Evolutionary conservation across 1,284 basidiomycete genomes (phyloP), one percentile per base, ranked within the genome.

Genomic region (Naganishia cerealis): DNA sequence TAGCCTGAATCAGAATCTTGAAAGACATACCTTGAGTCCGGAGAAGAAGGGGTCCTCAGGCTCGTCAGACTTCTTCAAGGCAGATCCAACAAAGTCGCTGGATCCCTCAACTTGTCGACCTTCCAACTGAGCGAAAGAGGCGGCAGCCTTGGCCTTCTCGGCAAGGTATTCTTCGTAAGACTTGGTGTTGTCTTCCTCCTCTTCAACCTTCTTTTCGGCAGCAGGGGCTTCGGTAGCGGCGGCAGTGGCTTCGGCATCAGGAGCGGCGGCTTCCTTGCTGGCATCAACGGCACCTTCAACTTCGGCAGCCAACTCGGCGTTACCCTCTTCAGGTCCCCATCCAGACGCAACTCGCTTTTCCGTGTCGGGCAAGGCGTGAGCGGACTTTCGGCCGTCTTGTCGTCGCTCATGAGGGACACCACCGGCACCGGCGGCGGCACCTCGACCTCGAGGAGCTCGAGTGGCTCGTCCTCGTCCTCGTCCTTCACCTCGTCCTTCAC

Each of bases 121-220:
- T 71, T 73, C 73, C 71, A 74, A 73, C 71, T 73, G 70, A 70
- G 62, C 68, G 21, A 71, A 58, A 65, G 74, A 71, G 57, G 71
- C 73, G 59, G 66, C 70, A 52, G 75, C 70, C 67, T 76, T 76
- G 54, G 71, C 68, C 62, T 75, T 72, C 75, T 81, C 79, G 70
- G 80, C 79, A 65, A 81, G 75, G 78, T 78, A 82, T 71, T 81
- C 77, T 70, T 81, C 81, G 77, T 81, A 80, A 50, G 79, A 77
- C 76, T 82, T 80, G 72, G 92, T 94, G 82, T 93, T 92, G 83
- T 96, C 94, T 81, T 94, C 92, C 80, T 94, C 92, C 80, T 96
- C 93, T 86, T 88, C 73, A 59, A 75, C 74, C 74, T 77, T 68
- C 56, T 69, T 76, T 40, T 72, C 74, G 56, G 71, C 70, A 36